phyloP scores from a whole-genome alignment of 345 rosid genomes.

The Aquilaria malaccensis region DNA sequence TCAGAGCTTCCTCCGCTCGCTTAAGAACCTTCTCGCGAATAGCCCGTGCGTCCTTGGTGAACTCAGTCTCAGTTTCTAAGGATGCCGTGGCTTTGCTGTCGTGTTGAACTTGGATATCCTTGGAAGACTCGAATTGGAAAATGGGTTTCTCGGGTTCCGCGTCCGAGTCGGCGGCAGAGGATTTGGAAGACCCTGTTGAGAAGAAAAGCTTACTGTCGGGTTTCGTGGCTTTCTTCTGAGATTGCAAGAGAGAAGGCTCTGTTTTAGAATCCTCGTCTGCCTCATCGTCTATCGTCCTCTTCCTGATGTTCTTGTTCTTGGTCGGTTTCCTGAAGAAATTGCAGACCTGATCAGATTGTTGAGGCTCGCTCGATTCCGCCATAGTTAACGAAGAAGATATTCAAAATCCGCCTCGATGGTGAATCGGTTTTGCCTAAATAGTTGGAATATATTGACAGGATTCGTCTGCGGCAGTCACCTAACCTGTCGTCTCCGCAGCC shows the following conservation, averaged over 20 bases:
- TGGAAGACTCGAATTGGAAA: slow-evolving; percentile 79
- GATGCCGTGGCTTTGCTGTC: slow-evolving; percentile 80
- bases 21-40: slow-evolving; percentile 78
- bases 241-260: slow-evolving; percentile 37
- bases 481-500: no score
- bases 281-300: slow-evolving; percentile 37
- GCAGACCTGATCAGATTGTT: slow-evolving; percentile 36
- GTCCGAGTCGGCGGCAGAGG: slow-evolving; percentile 16
- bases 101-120: slow-evolving; percentile 78
- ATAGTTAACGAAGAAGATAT: neutral
- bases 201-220: slow-evolving; percentile 57
- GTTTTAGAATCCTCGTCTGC: slow-evolving; percentile 44
- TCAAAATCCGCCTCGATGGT: no score
- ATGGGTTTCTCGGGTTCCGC: slow-evolving; percentile 26
- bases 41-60: slow-evolving; percentile 70
- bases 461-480: no score
- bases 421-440: no score
- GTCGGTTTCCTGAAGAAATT: slow-evolving; percentile 70
- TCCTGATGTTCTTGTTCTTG: slow-evolving; percentile 65
- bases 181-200: slow-evolving; percentile 57
- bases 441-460: no score
- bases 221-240: slow-evolving; percentile 43
- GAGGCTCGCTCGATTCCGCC: neutral
- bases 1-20: slow-evolving; percentile 54
- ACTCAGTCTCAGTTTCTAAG: slow-evolving; percentile 86